A percentile compares a stretch with the other conserved stretches of the same genome.
Conservation (phyloP, 1,284 basidiomycete genomes). For the Ceratobasidium sp. region DNA sequence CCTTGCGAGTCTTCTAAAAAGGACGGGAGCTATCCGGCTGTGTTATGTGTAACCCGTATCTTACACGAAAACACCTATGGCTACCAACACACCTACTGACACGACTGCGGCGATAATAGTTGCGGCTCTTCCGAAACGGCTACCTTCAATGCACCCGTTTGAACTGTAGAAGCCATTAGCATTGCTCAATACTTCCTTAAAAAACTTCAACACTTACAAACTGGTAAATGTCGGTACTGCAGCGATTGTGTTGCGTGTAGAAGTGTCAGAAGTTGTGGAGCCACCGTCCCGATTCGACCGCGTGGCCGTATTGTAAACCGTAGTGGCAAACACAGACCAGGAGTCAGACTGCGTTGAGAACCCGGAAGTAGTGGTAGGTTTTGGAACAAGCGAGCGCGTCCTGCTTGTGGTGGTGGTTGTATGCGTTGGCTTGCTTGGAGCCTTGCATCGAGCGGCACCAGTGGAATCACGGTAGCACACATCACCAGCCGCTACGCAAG, state of each 20-base stretch:
- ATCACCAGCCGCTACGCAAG: constrained; percentile 5
- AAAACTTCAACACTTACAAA: neutral
- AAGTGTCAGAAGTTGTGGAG: neutral
- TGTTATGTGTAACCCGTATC: too few relatives aligned
- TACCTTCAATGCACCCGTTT: too few relatives aligned
- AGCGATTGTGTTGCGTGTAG: neutral
- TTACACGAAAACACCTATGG: too few relatives aligned
- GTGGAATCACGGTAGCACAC: constrained; percentile 27
- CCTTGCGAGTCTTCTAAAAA: too few relatives aligned
- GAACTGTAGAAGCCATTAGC: too few relatives aligned
- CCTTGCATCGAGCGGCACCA: constrained; percentile 10
- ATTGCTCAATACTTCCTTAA: too few relatives aligned
- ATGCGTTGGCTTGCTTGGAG: neutral
- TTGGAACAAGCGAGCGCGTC: neutral
- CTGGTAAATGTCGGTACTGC: neutral
- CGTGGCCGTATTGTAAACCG: neutral
- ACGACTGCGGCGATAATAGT: too few relatives aligned
- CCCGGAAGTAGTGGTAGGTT: neutral
- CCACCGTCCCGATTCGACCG: neutral
- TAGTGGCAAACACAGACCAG: neutral
- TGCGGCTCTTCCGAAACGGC: too few relatives aligned
- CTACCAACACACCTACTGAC: too few relatives aligned
- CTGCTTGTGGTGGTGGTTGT: neutral
- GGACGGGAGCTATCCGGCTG: too few relatives aligned
- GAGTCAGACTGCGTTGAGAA: neutral